A percentile compares a stretch with the other conserved stretches of the same genome.
phyloP scores from a whole-genome alignment of 1,284 basidiomycete genomes.

The Pascua guehoae region DNA sequence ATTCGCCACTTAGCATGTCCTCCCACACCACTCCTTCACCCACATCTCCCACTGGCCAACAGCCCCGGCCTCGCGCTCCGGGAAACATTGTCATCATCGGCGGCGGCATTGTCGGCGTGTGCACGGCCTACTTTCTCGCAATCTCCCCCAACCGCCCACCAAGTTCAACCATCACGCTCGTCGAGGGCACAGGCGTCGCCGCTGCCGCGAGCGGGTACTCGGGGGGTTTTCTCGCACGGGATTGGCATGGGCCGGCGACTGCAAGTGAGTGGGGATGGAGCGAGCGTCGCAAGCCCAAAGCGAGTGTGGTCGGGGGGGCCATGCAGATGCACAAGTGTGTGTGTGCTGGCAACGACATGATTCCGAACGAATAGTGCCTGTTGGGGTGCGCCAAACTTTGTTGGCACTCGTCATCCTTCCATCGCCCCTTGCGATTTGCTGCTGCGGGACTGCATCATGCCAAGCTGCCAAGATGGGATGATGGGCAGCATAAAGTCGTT shows the following conservation, averaged over 20 bases:
- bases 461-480: too few species aligned
- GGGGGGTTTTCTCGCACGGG: conserved; percentile 82
- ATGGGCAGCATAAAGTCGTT: too few species aligned
- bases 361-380: neutral
- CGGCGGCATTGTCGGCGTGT: conserved; percentile 77
- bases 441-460: too few species aligned
- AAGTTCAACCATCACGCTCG: conserved; percentile 57
- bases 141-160: conserved; percentile 25
- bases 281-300: neutral
- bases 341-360: neutral
- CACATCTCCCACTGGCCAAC: neutral
- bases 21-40: neutral
- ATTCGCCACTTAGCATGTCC: too few species aligned
- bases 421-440: too few species aligned
- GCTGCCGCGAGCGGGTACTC: conserved; percentile 78
- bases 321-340: conserved; percentile 16
- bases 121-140: conserved; percentile 58
- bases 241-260: conserved; percentile 60
- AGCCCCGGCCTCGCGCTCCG: neutral
- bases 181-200: conserved; percentile 69
- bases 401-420: too few species aligned
- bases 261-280: conserved; percentile 30
- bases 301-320: neutral
- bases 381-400: too few species aligned
- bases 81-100: conserved; percentile 49